phyloP scores from a whole-genome alignment of 257 asterid genomes.

The Scutellaria barbata region DNA sequence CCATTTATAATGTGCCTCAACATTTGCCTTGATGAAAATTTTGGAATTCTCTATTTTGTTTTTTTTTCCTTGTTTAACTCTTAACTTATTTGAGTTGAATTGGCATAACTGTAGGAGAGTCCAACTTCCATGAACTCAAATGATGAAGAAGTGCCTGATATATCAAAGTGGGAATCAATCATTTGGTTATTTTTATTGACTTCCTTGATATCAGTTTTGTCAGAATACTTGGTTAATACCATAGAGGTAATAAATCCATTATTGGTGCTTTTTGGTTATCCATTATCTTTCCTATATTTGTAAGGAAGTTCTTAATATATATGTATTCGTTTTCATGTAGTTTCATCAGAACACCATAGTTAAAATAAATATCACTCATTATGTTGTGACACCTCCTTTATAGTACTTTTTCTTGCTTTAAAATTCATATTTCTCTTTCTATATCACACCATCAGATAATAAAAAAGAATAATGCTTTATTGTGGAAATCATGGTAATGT shows the following conservation, averaged over 20 bases:
- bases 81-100: conserved; percentile 26
- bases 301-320: background rate
- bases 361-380: no score
- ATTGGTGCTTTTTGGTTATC: background rate
- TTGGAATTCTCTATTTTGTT: conserved; percentile 8
- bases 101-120: conserved; percentile 46
- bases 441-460: background rate
- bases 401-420: background rate
- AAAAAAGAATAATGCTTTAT: background rate
- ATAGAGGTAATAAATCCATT: conserved; percentile 57
- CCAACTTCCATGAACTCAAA: conserved; percentile 48
- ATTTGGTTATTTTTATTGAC: conserved; percentile 71
- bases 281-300: background rate
- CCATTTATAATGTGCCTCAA: background rate
- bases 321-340: no score
- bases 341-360: no score
- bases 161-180: conserved; percentile 72
- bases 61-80: conserved; percentile 23
- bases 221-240: conserved; percentile 75
- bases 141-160: conserved; percentile 65
- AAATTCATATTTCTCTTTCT: background rate
- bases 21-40: conserved; percentile 4
- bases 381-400: background rate
- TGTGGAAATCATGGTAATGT: background rate
- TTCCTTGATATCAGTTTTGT: conserved; percentile 61